Base-by-base conservation (phyloP, 2,329 filamentous ascomycete species). In the Drechslerella dactyloides region DNA sequence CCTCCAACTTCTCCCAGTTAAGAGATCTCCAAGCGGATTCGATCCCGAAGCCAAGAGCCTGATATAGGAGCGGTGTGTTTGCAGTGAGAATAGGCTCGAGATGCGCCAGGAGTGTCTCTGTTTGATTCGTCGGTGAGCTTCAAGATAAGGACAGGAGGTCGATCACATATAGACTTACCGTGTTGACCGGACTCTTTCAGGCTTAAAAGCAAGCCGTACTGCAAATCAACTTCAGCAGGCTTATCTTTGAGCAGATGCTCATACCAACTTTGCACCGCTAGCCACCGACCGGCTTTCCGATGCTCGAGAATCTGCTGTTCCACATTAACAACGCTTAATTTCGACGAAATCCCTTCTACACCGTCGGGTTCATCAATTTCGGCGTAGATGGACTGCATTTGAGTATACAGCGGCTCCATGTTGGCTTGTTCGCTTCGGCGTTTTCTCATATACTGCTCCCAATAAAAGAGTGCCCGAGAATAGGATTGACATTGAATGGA, bases 281-380 rank as follows among this genome's bases (percentile, higher is more conserved):
- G 89, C 93, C 94, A 99, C 73, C 93, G 85, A 2, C 94, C 94
- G 19, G 93, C 90, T 79, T 96, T 97, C 65, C 90, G 87, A 80
- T 99, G 92, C 76, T 96, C 91, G 62, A 97, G 83, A 33, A 97
- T 89, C 78, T 97, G 93, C 78, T 97, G 93, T 70, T 96, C 90
- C 55, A 97, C 89, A 75, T 96, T 90, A n/a, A 97, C 82, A 10
- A 92, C 87, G 68, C 90, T 89, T 1, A 97, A 82, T 78, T 94
- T 90, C 19, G 91, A 87, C 1, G 93, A 96, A 72, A 99, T 93
- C 1, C 94, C 94, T 78, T 97, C 93, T 35, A 99, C 88, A 0
- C 93, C 93, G 79, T 99, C 94, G 0, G 94, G 96, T 76, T 99
- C 94, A 77, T 99, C 94, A 72, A 99, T 97, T 76, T 97, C 90